Base-by-base conservation (phyloP, 2,329 filamentous ascomycete species). In the Lachnellula hyalina region DNA sequence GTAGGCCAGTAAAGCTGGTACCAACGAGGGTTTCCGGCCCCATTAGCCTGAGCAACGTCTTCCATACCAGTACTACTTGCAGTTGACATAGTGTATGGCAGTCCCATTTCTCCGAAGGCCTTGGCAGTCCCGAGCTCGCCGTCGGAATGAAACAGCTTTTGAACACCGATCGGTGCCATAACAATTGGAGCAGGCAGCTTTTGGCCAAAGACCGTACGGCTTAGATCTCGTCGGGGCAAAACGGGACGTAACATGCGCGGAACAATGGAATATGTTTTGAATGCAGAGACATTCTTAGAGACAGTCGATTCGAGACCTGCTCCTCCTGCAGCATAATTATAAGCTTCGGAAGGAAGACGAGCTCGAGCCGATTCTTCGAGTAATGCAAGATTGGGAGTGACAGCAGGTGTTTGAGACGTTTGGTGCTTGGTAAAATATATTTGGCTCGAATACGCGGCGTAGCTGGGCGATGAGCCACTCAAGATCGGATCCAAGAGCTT, bases 41-140 rank as follows among this genome's bases (percentile, higher is more conserved):
- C 78, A 48, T 77, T 81, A 0, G 81, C 82, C 2, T 72, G 64
- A 0, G 82, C 83, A 0, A 88, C 78, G 40, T 89, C 79, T 65
- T 88, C 85, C 53, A 89, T 85, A 0, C 77, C 78, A 3, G 79
- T 78, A 3, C 25, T 73, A 4, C 81, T 77, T 1, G 85, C 85
- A 1, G 86, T 89, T 58, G 79, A 84, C 50, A 89, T 72, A 47
- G 83, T 83, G 69, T 83, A 88, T 0, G 87, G 85, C 0, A 90
- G 75, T 3, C 76, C 73, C 1, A 83, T 71, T 11, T 80, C 75
- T 3, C 76, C 75, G 54, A 82, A 86, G 0, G 82, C 83, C 8
- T 75, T 71, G 0, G 86, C 84, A 0, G 82, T 77, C 1, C 83
- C 86, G 2, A 77, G 73, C 63, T 90, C 86, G 9, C 75, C 81